phyloP scores from a whole-genome alignment of 2,329 filamentous ascomycete genomes.

The Onygenales sp. region DNA sequence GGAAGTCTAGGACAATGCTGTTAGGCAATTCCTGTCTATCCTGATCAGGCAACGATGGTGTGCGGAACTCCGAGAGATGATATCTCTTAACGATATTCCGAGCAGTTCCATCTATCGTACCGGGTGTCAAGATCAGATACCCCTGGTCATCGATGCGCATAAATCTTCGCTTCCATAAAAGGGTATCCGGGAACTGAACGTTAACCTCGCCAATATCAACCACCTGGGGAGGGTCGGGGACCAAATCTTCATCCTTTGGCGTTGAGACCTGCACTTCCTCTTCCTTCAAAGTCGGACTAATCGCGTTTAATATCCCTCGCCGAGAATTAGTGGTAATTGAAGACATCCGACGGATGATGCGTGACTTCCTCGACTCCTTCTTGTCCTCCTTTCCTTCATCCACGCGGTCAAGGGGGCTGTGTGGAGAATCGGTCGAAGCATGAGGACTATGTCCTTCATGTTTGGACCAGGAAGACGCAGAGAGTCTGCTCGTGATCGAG shows the following conservation, averaged over 20 bases:
- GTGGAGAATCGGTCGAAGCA: conserved; percentile 25
- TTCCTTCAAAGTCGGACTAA: conserved; percentile 28
- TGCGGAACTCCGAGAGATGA: conserved; percentile 73
- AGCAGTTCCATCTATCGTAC: conserved; percentile 51
- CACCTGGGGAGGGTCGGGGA: conserved; percentile 36
- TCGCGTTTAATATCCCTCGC: conserved; percentile 35
- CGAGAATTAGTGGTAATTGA: conserved; percentile 44
- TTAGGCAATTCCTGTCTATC: conserved; percentile 89
- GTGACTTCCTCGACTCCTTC: conserved; percentile 48
- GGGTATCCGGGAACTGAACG: conserved; percentile 90
- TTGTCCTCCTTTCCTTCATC: conserved; percentile 40
- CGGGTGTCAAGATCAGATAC: conserved; percentile 68
- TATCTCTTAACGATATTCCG: conserved; percentile 65
- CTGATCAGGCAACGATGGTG: conserved; percentile 74
- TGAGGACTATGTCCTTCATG: conserved; percentile 22
- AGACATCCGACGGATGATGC: conserved; percentile 60
- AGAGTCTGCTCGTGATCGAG: conserved; percentile 28
- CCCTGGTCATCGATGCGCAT: conserved; percentile 78
- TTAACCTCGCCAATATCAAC: conserved; percentile 83
- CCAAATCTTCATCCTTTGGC: conserved; percentile 18
- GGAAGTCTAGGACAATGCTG: conserved; percentile 59
- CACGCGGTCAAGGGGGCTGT: conserved; percentile 16
- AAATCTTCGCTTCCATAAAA: conserved; percentile 91
- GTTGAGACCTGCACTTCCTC: conserved; percentile 24
- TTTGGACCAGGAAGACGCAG: conserved; percentile 28